Conservation (phyloP, 2,329 filamentous ascomycete species). For the Acarospora socialis region DNA sequence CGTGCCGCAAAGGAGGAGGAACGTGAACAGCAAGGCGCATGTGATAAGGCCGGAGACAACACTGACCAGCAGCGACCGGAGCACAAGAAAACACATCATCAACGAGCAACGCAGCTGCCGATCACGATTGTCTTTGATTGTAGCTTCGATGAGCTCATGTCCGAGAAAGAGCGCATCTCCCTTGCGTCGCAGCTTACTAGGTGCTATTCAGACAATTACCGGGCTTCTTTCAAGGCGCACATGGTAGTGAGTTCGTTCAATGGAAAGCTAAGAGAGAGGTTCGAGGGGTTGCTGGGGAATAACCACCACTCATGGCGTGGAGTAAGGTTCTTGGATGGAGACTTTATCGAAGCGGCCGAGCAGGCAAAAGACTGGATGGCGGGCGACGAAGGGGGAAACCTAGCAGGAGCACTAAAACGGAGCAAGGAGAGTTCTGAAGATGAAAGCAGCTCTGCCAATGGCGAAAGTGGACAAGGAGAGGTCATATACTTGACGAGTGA, state of each 20-base stretch:
- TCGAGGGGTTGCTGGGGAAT: constrained; percentile 58
- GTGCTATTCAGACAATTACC: constrained; percentile 76
- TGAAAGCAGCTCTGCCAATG: constrained; percentile 14
- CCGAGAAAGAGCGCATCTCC: constrained; percentile 69
- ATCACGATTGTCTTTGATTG: constrained; percentile 79
- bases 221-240: constrained; percentile 52
- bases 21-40: too few relatives aligned
- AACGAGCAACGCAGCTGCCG: constrained; percentile 46
- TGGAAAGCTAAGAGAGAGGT: constrained; percentile 60
- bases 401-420: constrained; percentile 43
- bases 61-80: constrained; percentile 8
- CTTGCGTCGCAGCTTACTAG: constrained; percentile 72
- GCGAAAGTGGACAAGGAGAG: constrained; percentile 34
- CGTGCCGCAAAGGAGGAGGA: constrained; percentile 26
- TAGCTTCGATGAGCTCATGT: constrained; percentile 82
- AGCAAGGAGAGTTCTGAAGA: constrained; percentile 17
- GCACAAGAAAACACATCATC: constrained; percentile 16
- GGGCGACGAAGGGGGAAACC: constrained; percentile 36
- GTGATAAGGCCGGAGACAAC: constrained; percentile 17
- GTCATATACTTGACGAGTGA: constrained; percentile 87
- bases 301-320: constrained; percentile 70
- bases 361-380: constrained; percentile 56
- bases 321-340: constrained; percentile 55
- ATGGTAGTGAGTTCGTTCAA: constrained; percentile 66
- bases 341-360: constrained; percentile 57